Conservation (phyloP, 1,284 basidiomycete genomes). For the Xerocomus amazonicus region DNA sequence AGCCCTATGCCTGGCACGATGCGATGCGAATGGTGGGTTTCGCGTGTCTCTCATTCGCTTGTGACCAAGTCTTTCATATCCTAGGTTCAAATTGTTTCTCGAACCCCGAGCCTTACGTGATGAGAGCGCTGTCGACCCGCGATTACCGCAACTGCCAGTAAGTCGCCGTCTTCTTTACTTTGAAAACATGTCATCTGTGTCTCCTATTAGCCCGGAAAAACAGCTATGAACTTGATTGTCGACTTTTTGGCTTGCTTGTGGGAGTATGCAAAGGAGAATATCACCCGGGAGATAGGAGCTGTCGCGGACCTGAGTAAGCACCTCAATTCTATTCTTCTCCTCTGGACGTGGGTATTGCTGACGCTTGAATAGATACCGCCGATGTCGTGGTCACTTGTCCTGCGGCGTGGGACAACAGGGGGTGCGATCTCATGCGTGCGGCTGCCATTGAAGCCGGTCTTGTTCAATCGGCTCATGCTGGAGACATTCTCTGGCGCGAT, state of each 20-base stretch:
- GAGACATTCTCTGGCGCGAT: conserved; percentile 72
- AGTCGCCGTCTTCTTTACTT: conserved; percentile 24
- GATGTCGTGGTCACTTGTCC: conserved; percentile 81
- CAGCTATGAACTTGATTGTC: conserved; percentile 68
- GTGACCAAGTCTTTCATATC: not conserved
- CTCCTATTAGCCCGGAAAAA: conserved; percentile 59
- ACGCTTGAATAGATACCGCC: conserved; percentile 53
- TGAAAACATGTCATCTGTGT: not conserved
- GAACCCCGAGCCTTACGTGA: conserved; percentile 75
- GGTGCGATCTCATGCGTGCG: conserved; percentile 76
- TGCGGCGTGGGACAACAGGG: conserved; percentile 80
- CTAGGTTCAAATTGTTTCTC: conserved; percentile 75
- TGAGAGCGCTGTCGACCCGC: conserved; percentile 60
- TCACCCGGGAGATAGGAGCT: conserved; percentile 76
- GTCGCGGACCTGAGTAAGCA: conserved; percentile 74
- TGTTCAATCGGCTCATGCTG: conserved; percentile 65
- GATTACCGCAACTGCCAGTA: conserved; percentile 75
- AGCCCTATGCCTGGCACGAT: conserved; percentile 60
- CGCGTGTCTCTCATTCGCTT: not conserved
- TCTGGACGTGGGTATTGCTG: not conserved
- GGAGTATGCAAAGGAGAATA: conserved; percentile 81
- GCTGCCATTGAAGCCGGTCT: conserved; percentile 76
- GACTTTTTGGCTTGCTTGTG: conserved; percentile 78
- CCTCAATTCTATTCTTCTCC: not conserved
- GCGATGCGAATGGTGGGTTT: conserved; percentile 64